Evolutionary conservation across 495 filamentous ascomycete genomes (phyloP), one percentile per base, ranked within the genome.

Genomic region (Xylaria cubensis): DNA sequence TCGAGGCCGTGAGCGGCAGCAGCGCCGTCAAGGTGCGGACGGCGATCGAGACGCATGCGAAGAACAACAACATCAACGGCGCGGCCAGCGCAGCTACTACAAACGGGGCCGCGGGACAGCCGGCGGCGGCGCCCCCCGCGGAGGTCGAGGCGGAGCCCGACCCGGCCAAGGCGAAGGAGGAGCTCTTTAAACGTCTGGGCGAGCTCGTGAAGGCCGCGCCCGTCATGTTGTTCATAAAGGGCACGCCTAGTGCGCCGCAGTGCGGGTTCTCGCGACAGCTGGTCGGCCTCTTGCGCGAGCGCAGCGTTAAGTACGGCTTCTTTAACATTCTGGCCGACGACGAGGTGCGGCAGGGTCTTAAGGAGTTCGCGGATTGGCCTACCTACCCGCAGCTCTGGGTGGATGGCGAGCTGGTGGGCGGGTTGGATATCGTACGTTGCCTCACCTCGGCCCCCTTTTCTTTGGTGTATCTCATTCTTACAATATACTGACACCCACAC

Each of bases 281-380:
- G 48, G 97, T 98, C 19, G 89, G 85, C 3, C 86, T 98, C 46
- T 83, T 98, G 69, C 89, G 96, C 69, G 94, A 97, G 84, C 89
- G 91, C 71, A 91, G 91, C 64, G 92, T 99, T 48, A 92, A 95
- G 79, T 99, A 98, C 82, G 97, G 96, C 8, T 98, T 98, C 87
- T 99, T 99, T 84, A 98, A 99, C 78, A 98, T 97, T 73, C 82
- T 99, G 67, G 96, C 96, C 73, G 96, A 99, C 81, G 96, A 99
- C 76, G 96, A 98, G 74, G 97, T 99, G 21, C 87, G 96, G 48
- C 95, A 98, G 83, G 96, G 96, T 6, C 81, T 99, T 76, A 99
- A 98, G 87, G 90, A 92, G 79, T 97, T 92, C 81, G 93, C 94
- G 13, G 95, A 97, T 59, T 98, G 96, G 96, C 97, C 96, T 3